Conservation (phyloP, 2,329 filamentous ascomycete genomes). For the Aspergillus glaucus region DNA sequence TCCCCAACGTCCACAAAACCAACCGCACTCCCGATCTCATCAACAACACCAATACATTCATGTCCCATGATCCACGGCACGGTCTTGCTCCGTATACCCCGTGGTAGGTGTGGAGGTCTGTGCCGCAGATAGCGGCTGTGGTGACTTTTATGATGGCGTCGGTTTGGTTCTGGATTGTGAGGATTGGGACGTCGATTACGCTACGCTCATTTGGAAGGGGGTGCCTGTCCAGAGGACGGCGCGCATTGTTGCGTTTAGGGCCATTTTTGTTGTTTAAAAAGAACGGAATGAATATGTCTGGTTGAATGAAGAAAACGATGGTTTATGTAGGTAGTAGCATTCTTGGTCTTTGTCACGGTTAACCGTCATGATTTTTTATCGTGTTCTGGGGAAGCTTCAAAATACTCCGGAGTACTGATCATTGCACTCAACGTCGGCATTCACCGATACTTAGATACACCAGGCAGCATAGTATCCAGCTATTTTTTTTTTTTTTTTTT, state of each 20-base stretch:
- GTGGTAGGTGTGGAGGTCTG: constrained; percentile 30
- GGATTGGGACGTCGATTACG: constrained; percentile 17
- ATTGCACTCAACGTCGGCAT: too few species aligned
- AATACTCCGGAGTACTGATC: too few species aligned
- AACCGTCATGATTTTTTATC: too few species aligned
- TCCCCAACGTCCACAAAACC: constrained; percentile 12
- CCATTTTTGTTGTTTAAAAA: not conserved
- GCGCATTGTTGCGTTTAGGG: constrained; percentile 19
- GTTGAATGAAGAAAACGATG: too few species aligned
- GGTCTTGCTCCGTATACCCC: constrained; percentile 14
- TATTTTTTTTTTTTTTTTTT: too few species aligned
- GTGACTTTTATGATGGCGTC: constrained; percentile 35
- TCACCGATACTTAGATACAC: too few species aligned
- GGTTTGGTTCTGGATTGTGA: constrained; percentile 13
- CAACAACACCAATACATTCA: constrained; percentile 15
- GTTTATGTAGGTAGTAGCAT: too few species aligned
- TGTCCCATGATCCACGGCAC: constrained; percentile 16
- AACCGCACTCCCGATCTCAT: constrained; percentile 11
- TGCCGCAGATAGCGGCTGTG: constrained; percentile 30
- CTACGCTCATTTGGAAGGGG: constrained; percentile 19
- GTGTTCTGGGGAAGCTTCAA: too few species aligned
- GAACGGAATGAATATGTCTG: too few species aligned
- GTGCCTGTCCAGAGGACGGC: constrained; percentile 22
- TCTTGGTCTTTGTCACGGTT: too few species aligned
- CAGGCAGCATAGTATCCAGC: too few species aligned